These are phyloP conservation scores for Hirschioporus abietinus DNA, from an alignment of 768 basidiomycete species.

Conservation along the genomic window DNA sequence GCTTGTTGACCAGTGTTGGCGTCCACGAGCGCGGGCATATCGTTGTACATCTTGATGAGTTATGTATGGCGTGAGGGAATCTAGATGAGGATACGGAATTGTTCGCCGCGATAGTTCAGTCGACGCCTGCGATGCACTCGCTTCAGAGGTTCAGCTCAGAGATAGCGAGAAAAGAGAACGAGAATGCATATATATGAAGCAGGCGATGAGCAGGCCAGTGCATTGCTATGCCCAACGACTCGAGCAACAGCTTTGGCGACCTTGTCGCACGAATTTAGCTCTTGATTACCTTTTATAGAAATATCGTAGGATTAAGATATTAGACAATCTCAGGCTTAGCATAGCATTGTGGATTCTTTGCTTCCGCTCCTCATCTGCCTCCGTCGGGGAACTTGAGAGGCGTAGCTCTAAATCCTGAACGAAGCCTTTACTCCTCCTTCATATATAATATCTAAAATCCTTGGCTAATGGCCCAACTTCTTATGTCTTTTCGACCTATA, in stretches of 20 bases:
- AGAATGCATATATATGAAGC: neutral
- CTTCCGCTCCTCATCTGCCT: too few relatives aligned
- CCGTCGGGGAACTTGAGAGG: too few relatives aligned
- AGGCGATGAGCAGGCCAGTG: neutral
- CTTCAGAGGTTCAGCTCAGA: neutral
- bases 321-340: neutral
- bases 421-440: too few relatives aligned
- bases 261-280: neutral
- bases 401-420: too few relatives aligned
- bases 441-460: too few relatives aligned
- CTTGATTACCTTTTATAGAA: neutral
- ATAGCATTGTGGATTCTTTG: too few relatives aligned
- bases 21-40: neutral
- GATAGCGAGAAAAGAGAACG: neutral
- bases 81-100: neutral
- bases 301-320: neutral
- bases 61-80: neutral
- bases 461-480: too few relatives aligned
- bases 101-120: neutral
- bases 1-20: neutral
- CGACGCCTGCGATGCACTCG: neutral
- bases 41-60: neutral
- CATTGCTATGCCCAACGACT: neutral
- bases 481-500: too few relatives aligned
- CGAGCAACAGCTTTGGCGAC: neutral